Percentiles rank a stretch among this genome's conserved stretches.
phyloP scores from a whole-genome alignment of 768 basidiomycete species.

The Hemileccinum impolitum region DNA sequence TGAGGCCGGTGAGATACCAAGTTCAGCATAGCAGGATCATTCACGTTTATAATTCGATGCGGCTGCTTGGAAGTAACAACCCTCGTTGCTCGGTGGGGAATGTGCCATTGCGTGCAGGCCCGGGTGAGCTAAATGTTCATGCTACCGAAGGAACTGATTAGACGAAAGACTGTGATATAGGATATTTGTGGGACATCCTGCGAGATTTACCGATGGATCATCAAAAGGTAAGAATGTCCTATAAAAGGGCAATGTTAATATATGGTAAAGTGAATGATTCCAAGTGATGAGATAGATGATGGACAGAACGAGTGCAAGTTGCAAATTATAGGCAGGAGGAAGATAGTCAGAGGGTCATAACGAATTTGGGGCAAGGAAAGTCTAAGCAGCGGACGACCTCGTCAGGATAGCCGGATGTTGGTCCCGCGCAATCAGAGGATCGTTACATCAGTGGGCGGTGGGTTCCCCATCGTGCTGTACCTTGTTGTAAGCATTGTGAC shows the following conservation, averaged over 20 bases:
- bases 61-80: no score
- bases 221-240: neutral
- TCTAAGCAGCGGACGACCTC: neutral
- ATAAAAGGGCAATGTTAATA: neutral
- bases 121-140: no score
- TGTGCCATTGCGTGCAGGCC: no score
- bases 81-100: no score
- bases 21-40: no score
- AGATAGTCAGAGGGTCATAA: conserved; percentile 1
- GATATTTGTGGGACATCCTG: neutral
- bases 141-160: neutral
- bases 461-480: conserved; percentile 22
- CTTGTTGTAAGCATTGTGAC: conserved; percentile 14
- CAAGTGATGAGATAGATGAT: neutral
- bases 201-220: neutral
- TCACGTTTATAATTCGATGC: no score
- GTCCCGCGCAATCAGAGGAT: neutral
- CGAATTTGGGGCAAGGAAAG: neutral
- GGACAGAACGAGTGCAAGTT: conserved; percentile 17
- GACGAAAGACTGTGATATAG: neutral
- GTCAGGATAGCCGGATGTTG: neutral
- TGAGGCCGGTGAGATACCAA: no score
- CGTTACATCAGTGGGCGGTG: conserved; percentile 15
- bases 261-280: conserved; percentile 1
- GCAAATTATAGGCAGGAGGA: conserved; percentile 3